A percentile compares a stretch with the other conserved stretches of the same genome.
Evolutionary conservation across 495 filamentous ascomycete genomes (phyloP).

Genomic region (Beverwykella pulmonaria): DNA sequence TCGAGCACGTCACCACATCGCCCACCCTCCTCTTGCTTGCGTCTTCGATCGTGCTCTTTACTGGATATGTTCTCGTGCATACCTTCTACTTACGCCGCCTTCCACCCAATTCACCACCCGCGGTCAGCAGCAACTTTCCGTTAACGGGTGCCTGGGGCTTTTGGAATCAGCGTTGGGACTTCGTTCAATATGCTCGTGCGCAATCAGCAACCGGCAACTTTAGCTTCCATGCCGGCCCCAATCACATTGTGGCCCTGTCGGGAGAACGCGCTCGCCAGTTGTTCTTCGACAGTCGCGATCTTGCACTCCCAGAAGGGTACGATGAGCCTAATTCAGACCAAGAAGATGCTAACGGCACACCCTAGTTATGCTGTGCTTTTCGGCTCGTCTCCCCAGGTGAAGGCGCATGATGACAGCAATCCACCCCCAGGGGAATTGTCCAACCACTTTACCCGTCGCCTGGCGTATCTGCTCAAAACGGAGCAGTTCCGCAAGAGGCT

Average conservation of each 20-base stretch:
- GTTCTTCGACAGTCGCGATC: slow-evolving; percentile 50
- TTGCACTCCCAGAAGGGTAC: slow-evolving; percentile 51
- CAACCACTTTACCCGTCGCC: slow-evolving; percentile 12
- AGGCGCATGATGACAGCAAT: slow-evolving; percentile 2
- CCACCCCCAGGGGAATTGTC: not conserved
- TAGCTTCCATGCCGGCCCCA: slow-evolving; percentile 54
- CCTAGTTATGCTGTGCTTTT: slow-evolving; percentile 35
- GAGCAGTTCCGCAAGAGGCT: slow-evolving; percentile 42
- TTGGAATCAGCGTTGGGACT: slow-evolving; percentile 41
- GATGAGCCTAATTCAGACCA: not conserved
- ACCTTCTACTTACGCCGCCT: slow-evolving; percentile 14
- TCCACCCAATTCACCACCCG: slow-evolving; percentile 15
- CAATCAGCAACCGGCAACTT: slow-evolving; percentile 47
- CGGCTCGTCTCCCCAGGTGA: slow-evolving; percentile 13
- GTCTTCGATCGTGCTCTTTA: slow-evolving; percentile 6
- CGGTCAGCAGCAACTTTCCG: slow-evolving; percentile 23
- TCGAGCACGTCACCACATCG: slow-evolving; percentile 3
- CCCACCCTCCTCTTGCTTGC: not conserved
- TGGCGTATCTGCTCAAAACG: slow-evolving; percentile 17
- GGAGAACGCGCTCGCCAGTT: slow-evolving; percentile 48
- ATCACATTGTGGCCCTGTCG: slow-evolving; percentile 48
- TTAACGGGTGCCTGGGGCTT: slow-evolving; percentile 37
- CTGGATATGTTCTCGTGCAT: slow-evolving; percentile 9
- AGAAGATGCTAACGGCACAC: not conserved
- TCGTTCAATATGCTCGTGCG: slow-evolving; percentile 12